phyloP scores from a whole-genome alignment of 768 basidiomycete genomes.

The Amylocystis lapponica region DNA sequence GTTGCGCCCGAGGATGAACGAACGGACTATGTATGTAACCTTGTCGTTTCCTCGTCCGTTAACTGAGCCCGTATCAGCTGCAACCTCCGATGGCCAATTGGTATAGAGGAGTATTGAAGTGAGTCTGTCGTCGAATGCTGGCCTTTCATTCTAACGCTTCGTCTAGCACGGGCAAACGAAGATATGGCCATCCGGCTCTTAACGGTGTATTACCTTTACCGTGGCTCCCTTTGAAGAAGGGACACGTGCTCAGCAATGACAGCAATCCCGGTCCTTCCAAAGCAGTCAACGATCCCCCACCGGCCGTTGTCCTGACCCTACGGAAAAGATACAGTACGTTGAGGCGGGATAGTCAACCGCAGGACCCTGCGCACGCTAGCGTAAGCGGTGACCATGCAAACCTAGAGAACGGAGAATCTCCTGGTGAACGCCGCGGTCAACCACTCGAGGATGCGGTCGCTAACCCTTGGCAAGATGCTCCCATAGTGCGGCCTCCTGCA shows the following conservation, averaged over 20 bases:
- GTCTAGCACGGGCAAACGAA: constrained; percentile 81
- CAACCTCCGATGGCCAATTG: constrained; percentile 97
- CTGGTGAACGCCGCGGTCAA: constrained; percentile 1
- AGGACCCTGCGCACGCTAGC: constrained; percentile 20
- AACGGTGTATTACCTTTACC: constrained; percentile 91
- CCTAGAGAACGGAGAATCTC: constrained; percentile 5
- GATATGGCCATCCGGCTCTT: constrained; percentile 93
- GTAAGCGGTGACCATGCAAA: not conserved
- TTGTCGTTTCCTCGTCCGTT: not conserved
- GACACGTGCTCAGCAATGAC: constrained; percentile 42
- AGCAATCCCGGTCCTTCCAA: constrained; percentile 28
- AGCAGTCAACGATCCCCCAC: constrained; percentile 36
- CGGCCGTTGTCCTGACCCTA: constrained; percentile 79
- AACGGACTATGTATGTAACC: constrained; percentile 70
- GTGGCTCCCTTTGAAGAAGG: constrained; percentile 89
- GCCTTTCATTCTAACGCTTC: not conserved
- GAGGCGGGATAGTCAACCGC: constrained; percentile 28
- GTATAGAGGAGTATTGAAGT: constrained; percentile 92
- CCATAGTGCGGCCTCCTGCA: constrained; percentile 18
- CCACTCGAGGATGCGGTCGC: constrained; percentile 12
- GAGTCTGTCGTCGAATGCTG: constrained; percentile 16
- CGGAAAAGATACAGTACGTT: constrained; percentile 62
- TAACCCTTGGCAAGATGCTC: constrained; percentile 65
- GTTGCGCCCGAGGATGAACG: constrained; percentile 92
- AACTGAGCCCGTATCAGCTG: constrained; percentile 43